Evolutionary conservation across 2,329 filamentous ascomycete genomes (phyloP).

Genomic region (Xylariomycetidae sp.): DNA sequence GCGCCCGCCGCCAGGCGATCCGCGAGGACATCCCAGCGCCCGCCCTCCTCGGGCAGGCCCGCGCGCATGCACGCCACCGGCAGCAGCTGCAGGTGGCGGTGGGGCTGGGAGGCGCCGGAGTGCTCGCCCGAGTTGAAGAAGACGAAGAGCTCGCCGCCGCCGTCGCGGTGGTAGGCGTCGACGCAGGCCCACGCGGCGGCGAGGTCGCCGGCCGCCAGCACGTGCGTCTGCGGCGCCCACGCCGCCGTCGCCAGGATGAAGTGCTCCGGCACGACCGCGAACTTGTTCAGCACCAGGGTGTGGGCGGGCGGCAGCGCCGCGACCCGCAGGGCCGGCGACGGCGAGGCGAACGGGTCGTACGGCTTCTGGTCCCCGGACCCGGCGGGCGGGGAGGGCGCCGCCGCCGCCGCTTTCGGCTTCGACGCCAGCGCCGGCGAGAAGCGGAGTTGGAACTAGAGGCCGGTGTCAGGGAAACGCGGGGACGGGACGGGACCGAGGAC

Average conservation of each 20-base stretch:
- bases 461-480: constrained; percentile 5
- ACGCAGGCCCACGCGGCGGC: constrained; percentile 57
- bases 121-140: constrained; percentile 67
- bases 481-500: not conserved
- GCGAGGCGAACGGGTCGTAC: constrained; percentile 61
- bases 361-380: constrained; percentile 24
- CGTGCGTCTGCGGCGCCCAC: constrained; percentile 58
- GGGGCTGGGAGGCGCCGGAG: constrained; percentile 66
- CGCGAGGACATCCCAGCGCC: constrained; percentile 45
- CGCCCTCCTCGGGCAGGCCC: constrained; percentile 33
- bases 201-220: constrained; percentile 56
- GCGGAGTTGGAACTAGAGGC: constrained; percentile 67
- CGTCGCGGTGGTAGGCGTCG: constrained; percentile 39
- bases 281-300: constrained; percentile 68
- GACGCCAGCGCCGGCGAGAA: constrained; percentile 63
- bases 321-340: constrained; percentile 46
- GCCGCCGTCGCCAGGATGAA: constrained; percentile 64
- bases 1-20: constrained; percentile 26
- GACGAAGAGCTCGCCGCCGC: constrained; percentile 44
- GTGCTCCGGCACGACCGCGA: constrained; percentile 63
- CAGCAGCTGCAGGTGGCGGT: constrained; percentile 66
- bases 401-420: constrained; percentile 48
- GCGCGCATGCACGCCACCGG: constrained; percentile 58
- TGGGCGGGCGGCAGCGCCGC: constrained; percentile 50
- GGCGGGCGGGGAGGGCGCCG: constrained; percentile 3